Conservation (phyloP, 1,139 yeast genomes). For the Candida tetrigidarum region DNA sequence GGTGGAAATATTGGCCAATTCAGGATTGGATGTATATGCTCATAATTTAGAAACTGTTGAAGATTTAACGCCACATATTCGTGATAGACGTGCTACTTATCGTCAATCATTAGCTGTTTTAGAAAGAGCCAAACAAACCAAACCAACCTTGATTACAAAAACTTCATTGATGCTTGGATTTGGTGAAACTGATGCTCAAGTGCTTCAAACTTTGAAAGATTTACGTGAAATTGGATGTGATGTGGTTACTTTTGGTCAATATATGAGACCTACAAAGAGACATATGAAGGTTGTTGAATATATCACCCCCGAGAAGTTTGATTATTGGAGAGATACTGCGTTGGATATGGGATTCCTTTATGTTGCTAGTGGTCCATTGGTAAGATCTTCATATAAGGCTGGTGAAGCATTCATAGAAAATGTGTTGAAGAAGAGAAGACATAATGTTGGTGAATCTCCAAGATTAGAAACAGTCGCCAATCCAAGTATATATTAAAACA, state of each 20-base stretch:
- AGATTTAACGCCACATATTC: conserved; percentile 88
- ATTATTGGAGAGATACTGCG: conserved; percentile 89
- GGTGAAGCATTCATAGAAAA: conserved; percentile 98
- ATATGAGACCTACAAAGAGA: conserved; percentile 98
- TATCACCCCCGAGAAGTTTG: conserved; percentile 93
- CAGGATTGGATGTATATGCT: conserved; percentile 96
- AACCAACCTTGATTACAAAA: conserved; percentile 81
- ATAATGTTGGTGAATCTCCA: conserved; percentile 51
- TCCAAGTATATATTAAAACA: conserved; percentile 17
- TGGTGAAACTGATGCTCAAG: conserved; percentile 94
- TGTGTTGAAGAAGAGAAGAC: conserved; percentile 77
- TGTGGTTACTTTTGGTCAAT: conserved; percentile 98
- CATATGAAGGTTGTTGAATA: conserved; percentile 99
- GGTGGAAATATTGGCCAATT: conserved; percentile 78
- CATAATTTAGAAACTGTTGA: conserved; percentile 98
- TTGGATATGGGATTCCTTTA: conserved; percentile 90
- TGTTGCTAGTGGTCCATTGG: conserved; percentile 97
- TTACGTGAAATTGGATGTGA: conserved; percentile 81
- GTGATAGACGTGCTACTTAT: conserved; percentile 97
- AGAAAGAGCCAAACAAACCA: conserved; percentile 76
- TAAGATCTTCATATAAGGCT: conserved; percentile 95
- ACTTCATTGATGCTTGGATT: conserved; percentile 96
- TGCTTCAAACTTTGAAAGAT: conserved; percentile 73
- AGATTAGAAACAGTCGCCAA: conserved; percentile 33
- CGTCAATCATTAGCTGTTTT: conserved; percentile 84